Percentiles rank a stretch among this genome's conserved stretches.
Conservation (phyloP, 805 yeast species). For the Priceomyces castillae region DNA sequence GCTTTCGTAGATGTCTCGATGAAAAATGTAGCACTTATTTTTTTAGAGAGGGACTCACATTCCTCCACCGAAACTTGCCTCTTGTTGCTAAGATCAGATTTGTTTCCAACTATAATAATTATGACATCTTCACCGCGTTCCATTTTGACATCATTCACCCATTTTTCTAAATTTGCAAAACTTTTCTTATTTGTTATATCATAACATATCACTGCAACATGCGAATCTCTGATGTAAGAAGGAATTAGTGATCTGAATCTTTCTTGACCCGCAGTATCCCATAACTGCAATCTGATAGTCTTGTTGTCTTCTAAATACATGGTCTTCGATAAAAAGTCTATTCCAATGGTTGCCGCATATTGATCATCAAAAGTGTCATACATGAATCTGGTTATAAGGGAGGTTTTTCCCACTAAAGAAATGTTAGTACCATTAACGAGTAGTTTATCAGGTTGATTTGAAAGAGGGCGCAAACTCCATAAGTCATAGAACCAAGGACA, state of each 20-base stretch:
- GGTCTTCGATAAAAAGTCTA: slow-evolving; percentile 90
- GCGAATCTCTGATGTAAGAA: slow-evolving; percentile 90
- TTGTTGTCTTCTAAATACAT: slow-evolving; percentile 91
- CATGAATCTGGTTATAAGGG: slow-evolving; percentile 95
- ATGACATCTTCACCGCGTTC: slow-evolving; percentile 92
- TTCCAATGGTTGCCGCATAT: slow-evolving; percentile 95
- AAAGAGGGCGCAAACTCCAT: too few species aligned
- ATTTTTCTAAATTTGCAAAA: slow-evolving; percentile 78
- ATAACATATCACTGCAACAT: slow-evolving; percentile 95
- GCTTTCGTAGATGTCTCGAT: slow-evolving; percentile 95
- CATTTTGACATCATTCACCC: slow-evolving; percentile 93
- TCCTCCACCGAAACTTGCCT: slow-evolving; percentile 82
- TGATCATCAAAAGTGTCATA: slow-evolving; percentile 96
- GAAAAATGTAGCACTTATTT: slow-evolving; percentile 71
- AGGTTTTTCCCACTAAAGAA: slow-evolving; percentile 80
- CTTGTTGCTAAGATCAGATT: slow-evolving; percentile 74
- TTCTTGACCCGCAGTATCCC: slow-evolving; percentile 99
- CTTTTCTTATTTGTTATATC: slow-evolving; percentile 87
- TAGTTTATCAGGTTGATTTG: too few species aligned
- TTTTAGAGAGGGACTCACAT: slow-evolving; percentile 73
- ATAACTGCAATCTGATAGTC: slow-evolving; percentile 88
- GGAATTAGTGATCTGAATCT: slow-evolving; percentile 93
- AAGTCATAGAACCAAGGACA: too few species aligned
- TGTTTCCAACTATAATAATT: slow-evolving; percentile 88
- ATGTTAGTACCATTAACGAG: slow-evolving; percentile 1